These are phyloP conservation scores for Dissoconium aciculare DNA, from an alignment of 2,329 filamentous ascomycete genomes.

Conservation along the genomic window DNA sequence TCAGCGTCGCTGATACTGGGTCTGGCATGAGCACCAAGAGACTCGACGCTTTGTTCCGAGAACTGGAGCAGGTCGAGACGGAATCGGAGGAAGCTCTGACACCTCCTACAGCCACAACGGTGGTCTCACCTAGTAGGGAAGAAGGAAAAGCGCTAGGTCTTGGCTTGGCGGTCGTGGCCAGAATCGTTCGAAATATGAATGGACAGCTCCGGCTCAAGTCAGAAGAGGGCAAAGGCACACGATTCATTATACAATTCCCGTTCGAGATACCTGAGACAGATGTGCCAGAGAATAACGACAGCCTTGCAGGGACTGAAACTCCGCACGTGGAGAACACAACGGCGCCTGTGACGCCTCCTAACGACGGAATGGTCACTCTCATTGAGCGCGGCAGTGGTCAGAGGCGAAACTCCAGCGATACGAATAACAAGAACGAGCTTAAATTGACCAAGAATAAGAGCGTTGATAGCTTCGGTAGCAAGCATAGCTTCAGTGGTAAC, in stretches of 20 bases:
- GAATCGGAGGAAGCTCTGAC: conserved; percentile 37
- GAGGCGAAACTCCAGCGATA: conserved; percentile 9
- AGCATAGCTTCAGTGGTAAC: conserved; percentile 33
- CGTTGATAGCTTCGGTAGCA: conserved; percentile 37
- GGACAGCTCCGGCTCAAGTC: conserved; percentile 75
- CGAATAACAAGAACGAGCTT: conserved; percentile 7
- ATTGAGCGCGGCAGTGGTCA: conserved; percentile 35
- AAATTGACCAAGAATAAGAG: conserved; percentile 22
- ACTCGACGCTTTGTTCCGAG: conserved; percentile 45
- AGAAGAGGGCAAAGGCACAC: conserved; percentile 64
- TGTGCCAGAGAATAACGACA: conserved; percentile 6
- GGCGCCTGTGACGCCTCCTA: conserved; percentile 8
- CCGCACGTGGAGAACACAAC: conserved; percentile 11
- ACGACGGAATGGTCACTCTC: conserved; percentile 44
- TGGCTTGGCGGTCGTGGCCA: conserved; percentile 74
- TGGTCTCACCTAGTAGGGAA: conserved; percentile 20
- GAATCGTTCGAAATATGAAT: conserved; percentile 79
- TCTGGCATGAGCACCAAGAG: conserved; percentile 44
- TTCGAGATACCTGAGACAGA: conserved; percentile 47
- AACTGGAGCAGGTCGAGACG: conserved; percentile 50
- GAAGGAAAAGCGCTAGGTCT: conserved; percentile 49
- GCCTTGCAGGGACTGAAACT: conserved; percentile 14
- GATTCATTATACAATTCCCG: conserved; percentile 65
- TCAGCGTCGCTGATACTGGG: conserved; percentile 63
- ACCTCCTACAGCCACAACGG: conserved; percentile 18